Base-by-base conservation (phyloP, 768 basidiomycete genomes). In the Dioszegia hungarica region DNA sequence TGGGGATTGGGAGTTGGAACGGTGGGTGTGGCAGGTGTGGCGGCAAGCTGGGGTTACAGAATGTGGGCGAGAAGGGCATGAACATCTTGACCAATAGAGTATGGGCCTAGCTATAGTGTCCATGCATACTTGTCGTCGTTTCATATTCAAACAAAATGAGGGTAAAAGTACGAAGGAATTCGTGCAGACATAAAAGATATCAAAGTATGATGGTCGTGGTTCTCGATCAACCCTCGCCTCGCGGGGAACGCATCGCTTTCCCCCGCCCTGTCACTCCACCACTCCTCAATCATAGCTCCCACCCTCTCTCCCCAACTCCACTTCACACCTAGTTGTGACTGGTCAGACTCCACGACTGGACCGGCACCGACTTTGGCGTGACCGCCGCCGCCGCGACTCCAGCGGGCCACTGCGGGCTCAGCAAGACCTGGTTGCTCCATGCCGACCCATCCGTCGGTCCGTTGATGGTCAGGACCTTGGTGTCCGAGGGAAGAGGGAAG, bases 391-490 rank as follows among this genome's bases (percentile, higher is more conserved):
- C 80, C 43, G 83, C 49, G 10, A 60, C 54, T 15, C 63, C 56
- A 9, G 66, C 73, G 24, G 80, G 75, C 91, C 92, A 97, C 68
- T 94, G 88, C n/a, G 94, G 95, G 75, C 84, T 91, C 79, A 98
- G 87, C 72, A 98, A 74, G 49, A 97, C 86, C 77, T 93, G 84
- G 45, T 95, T 75, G 15, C 79, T 86, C 76, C 89, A 86, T 44
- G 78, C 77, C 45, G 46, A 44, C n/a, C 90, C 90, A 17, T 85
- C 83, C 25, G 82, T 80, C 5, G 86, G 77, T 12, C 77, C 46
- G 62, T 78, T 80, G 72, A 99, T 85, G 56, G 80, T 80, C 50
- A 99, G 79, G 19, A 97, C 92, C 14, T 82, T 85, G 57, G 92
- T 88, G 24, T 83, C 84, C 0, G 82, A 79, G 77, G 98, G 95